Percentiles rank a stretch among this genome's conserved stretches.
Conservation (phyloP, 2,329 filamentous ascomycete species). For the Dactylonectria macrodidyma region DNA sequence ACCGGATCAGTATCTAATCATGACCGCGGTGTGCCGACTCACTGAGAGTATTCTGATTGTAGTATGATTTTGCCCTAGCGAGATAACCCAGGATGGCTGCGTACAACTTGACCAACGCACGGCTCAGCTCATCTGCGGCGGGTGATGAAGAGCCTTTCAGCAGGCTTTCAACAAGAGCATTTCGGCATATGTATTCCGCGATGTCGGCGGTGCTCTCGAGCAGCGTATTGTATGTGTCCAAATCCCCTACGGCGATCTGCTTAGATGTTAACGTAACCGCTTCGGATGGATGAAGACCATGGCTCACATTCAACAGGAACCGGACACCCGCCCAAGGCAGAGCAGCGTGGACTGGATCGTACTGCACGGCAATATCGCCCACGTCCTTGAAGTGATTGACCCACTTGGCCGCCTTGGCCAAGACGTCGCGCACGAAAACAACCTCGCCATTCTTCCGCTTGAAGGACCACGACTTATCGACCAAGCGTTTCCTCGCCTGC, state of each 20-base stretch:
- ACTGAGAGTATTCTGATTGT: not conserved
- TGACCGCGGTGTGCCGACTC: not conserved
- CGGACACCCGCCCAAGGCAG: conserved; percentile 6
- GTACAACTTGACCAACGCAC: not conserved
- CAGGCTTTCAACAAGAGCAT: not conserved
- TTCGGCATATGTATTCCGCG: not conserved
- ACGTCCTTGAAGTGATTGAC: conserved; percentile 23
- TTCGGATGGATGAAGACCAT: too few species aligned
- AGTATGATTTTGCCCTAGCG: conserved; percentile 1
- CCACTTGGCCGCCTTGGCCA: conserved; percentile 27
- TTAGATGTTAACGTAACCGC: too few species aligned
- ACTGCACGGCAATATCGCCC: not conserved
- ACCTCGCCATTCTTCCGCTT: conserved; percentile 21
- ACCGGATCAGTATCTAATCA: not conserved
- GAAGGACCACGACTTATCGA: conserved; percentile 27
- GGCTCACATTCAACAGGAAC: not conserved
- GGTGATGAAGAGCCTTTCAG: not conserved
- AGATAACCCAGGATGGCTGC: conserved; percentile 5
- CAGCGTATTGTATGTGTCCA: not conserved
- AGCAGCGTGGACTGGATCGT: not conserved
- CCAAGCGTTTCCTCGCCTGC: too few species aligned
- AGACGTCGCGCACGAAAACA: conserved; percentile 26
- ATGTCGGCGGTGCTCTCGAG: not conserved
- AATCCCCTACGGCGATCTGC: not conserved
- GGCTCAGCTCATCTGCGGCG: conserved; percentile 1